Evolutionary conservation across 2,329 filamentous ascomycete species (phyloP).

Genomic region (Colletotrichum graminicola): DNA sequence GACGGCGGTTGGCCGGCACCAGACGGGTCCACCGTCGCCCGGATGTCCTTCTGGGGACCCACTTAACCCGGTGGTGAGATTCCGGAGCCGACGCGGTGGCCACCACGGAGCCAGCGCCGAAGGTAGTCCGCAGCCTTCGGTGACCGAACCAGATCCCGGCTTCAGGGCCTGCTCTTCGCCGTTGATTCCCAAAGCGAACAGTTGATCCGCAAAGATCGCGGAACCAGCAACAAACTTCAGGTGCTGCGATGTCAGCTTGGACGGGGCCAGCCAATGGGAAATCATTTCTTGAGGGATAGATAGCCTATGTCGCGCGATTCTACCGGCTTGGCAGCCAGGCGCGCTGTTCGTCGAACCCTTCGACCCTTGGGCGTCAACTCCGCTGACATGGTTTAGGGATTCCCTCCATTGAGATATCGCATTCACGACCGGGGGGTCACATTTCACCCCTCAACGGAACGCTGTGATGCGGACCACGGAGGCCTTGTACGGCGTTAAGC

Average conservation of each 20-base stretch:
- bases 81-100: neutral
- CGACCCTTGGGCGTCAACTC: neutral
- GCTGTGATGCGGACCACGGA: neutral
- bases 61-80: neutral
- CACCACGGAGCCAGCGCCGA: neutral
- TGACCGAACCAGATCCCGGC: neutral
- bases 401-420: slow-evolving; percentile 29
- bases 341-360: neutral
- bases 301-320: neutral
- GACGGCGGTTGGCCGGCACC: neutral
- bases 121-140: too few species aligned
- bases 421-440: neutral
- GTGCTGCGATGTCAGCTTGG: neutral
- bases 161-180: too few species aligned
- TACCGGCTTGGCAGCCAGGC: slow-evolving; percentile 27
- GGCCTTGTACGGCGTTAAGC: neutral
- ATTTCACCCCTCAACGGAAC: slow-evolving; percentile 3
- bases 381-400: neutral
- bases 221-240: neutral
- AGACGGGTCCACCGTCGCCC: neutral
- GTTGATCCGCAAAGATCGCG: neutral
- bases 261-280: neutral
- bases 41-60: neutral
- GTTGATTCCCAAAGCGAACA: neutral
- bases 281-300: slow-evolving; percentile 2